Percentiles rank a stretch among this genome's conserved stretches.
phyloP scores from a whole-genome alignment of 1,139 yeast species.

The Saccharomyces hybrid region DNA sequence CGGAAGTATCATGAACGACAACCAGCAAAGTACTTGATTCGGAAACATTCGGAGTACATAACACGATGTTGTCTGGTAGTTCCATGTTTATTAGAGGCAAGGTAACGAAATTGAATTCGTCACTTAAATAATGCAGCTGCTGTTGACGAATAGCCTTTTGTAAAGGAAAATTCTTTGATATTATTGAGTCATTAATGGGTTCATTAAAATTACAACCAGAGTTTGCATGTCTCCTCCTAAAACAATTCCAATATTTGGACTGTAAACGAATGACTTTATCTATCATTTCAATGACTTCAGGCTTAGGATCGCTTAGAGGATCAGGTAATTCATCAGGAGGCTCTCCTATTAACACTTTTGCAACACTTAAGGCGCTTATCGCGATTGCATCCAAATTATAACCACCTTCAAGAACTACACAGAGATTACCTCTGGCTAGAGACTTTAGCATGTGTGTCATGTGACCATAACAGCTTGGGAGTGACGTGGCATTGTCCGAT shows the following conservation, averaged over 20 bases:
- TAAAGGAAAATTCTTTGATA: slow-evolving; percentile 38
- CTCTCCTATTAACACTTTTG: slow-evolving; percentile 87
- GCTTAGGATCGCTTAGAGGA: slow-evolving; percentile 46
- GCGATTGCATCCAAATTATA: slow-evolving; percentile 89
- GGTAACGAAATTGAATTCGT: slow-evolving; percentile 51
- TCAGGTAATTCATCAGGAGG: slow-evolving; percentile 71
- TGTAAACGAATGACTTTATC: slow-evolving; percentile 77
- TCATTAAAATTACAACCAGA: slow-evolving; percentile 28
- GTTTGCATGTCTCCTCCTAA: slow-evolving; percentile 55
- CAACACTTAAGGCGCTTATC: slow-evolving; percentile 82
- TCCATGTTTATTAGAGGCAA: slow-evolving; percentile 59
- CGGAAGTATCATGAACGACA: slow-evolving; percentile 85
- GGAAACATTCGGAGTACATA: slow-evolving; percentile 70
- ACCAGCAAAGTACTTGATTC: slow-evolving; percentile 56
- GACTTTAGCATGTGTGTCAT: slow-evolving; percentile 90
- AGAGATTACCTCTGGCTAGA: slow-evolving; percentile 78
- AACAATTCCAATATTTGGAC: slow-evolving; percentile 79
- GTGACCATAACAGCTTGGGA: slow-evolving; percentile 94
- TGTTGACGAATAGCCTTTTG: slow-evolving; percentile 67
- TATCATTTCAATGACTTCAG: slow-evolving; percentile 77
- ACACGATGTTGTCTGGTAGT: slow-evolving; percentile 57
- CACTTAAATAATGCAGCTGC: slow-evolving; percentile 54
- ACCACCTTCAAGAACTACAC: slow-evolving; percentile 93
- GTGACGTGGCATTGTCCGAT: slow-evolving; percentile 97
- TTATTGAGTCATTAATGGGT: slow-evolving; percentile 17